Evolutionary conservation across 225 moss, liverwort and hornwort genomes (phyloP).

Genomic region (Antitrichia curtipendula): DNA sequence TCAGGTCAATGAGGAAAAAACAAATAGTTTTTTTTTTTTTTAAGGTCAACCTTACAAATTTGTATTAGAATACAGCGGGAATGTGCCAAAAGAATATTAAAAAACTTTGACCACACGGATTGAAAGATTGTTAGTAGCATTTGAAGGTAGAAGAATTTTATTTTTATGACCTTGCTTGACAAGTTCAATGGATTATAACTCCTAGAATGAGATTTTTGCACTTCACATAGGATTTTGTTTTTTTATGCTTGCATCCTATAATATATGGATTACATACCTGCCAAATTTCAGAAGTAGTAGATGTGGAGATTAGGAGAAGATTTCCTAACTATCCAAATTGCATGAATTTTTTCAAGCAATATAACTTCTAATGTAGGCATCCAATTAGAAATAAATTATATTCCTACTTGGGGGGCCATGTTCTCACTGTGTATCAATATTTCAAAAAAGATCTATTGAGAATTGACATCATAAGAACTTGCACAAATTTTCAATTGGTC

Average conservation of each 20-base stretch:
- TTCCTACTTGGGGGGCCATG: fast-evolving
- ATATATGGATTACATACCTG: fast-evolving
- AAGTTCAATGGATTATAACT: fast-evolving
- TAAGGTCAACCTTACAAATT: neutral
- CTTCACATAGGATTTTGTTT: fast-evolving
- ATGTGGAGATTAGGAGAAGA: neutral
- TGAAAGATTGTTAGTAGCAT: neutral
- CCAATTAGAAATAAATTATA: neutral
- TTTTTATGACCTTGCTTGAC: fast-evolving
- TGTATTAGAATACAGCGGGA: neutral
- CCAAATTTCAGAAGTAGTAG: no score
- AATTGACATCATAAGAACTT: neutral
- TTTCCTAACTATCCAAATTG: fast-evolving
- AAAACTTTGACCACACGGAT: fast-evolving
- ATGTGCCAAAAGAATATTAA: fast-evolving
- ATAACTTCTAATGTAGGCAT: fast-evolving
- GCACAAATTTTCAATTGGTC: neutral
- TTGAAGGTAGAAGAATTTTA: fast-evolving
- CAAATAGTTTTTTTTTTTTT: no score
- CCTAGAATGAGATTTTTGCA: neutral
- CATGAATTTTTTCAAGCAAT: fast-evolving
- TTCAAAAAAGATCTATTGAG: neutral
- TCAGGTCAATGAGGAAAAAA: neutral
- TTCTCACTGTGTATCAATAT: neutral
- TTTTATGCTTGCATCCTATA: fast-evolving